Evolutionary conservation across 2,329 filamentous ascomycete species (phyloP).

Genomic region (Colletotrichum tamarilloi): DNA sequence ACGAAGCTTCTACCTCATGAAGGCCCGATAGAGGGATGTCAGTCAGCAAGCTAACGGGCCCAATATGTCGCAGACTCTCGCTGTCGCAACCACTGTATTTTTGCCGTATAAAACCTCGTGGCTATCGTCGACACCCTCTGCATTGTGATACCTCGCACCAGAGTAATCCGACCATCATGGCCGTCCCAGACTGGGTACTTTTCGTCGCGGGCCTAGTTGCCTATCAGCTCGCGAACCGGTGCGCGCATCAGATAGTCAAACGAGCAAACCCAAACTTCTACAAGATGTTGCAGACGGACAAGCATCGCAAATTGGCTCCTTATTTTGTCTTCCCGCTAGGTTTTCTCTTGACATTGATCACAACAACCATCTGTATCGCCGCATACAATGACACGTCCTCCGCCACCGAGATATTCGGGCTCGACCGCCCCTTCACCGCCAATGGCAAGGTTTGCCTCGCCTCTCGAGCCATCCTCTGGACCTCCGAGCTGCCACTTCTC

Average conservation of each 20-base stretch:
- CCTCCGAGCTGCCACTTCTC: constrained; percentile 32
- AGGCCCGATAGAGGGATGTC: not conserved
- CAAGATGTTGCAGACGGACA: not conserved
- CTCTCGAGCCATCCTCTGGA: constrained; percentile 31
- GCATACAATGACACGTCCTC: constrained; percentile 19
- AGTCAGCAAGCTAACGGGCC: not conserved
- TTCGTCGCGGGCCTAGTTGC: not conserved
- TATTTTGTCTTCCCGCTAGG: constrained; percentile 35
- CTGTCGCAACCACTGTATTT: not conserved
- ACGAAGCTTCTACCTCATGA: not conserved
- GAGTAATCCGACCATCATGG: not conserved
- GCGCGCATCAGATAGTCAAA: not conserved
- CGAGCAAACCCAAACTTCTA: constrained; percentile 2
- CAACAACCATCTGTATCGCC: constrained; percentile 17
- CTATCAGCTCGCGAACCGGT: constrained; percentile 1
- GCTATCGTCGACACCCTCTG: fast-evolving
- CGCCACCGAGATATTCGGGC: not conserved
- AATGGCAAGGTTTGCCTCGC: constrained; percentile 25
- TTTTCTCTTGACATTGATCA: constrained; percentile 11
- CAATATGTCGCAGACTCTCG: not conserved
- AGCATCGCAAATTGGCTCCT: not conserved
- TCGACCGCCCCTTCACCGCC: not conserved
- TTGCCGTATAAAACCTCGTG: not conserved
- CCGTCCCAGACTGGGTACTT: not conserved
- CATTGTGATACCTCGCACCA: not conserved